phyloP scores from a whole-genome alignment of 495 filamentous ascomycete species.

The Neurospora sp. region DNA sequence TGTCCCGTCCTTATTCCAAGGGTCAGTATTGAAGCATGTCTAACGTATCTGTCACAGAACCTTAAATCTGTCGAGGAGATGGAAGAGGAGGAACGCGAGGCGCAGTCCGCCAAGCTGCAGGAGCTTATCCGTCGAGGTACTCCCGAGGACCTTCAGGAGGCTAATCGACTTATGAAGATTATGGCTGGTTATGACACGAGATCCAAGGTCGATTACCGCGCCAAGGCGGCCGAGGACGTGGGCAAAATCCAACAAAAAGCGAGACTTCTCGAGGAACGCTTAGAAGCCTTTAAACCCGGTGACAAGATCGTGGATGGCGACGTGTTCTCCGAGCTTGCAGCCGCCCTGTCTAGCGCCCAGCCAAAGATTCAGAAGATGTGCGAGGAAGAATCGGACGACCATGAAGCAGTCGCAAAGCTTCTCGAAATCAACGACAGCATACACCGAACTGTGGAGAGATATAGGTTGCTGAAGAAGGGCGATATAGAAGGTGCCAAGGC shows the following conservation, averaged over 20 bases:
- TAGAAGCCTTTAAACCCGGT: constrained; percentile 72
- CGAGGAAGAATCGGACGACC: constrained; percentile 94
- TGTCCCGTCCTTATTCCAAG: constrained; percentile 1
- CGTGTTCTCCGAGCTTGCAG: constrained; percentile 93
- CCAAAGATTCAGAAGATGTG: constrained; percentile 99
- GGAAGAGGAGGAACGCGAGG: constrained; percentile 92
- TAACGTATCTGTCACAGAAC: constrained; percentile 46
- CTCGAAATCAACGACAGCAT: constrained; percentile 98
- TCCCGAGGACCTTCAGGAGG: constrained; percentile 88
- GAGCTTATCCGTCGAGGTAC: constrained; percentile 89
- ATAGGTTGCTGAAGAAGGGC: constrained; percentile 87
- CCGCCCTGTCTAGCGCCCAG: constrained; percentile 82
- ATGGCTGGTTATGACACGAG: constrained; percentile 96
- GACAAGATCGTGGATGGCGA: constrained; percentile 82
- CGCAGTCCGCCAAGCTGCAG: constrained; percentile 93
- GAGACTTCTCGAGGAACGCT: constrained; percentile 80
- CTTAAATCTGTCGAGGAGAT: constrained; percentile 96
- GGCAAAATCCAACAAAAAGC: constrained; percentile 90
- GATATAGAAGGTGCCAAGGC: constrained; percentile 80
- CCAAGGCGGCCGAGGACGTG: constrained; percentile 94
- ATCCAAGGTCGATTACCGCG: constrained; percentile 93
- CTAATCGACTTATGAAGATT: constrained; percentile 94
- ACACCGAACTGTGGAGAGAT: constrained; percentile 89
- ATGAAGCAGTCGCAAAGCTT: constrained; percentile 89
- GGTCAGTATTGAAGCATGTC: background rate